A percentile compares a stretch with the other conserved stretches of the same genome.
phyloP scores from a whole-genome alignment of 2,329 filamentous ascomycete species.

The Nannizziopsis barbatae region DNA sequence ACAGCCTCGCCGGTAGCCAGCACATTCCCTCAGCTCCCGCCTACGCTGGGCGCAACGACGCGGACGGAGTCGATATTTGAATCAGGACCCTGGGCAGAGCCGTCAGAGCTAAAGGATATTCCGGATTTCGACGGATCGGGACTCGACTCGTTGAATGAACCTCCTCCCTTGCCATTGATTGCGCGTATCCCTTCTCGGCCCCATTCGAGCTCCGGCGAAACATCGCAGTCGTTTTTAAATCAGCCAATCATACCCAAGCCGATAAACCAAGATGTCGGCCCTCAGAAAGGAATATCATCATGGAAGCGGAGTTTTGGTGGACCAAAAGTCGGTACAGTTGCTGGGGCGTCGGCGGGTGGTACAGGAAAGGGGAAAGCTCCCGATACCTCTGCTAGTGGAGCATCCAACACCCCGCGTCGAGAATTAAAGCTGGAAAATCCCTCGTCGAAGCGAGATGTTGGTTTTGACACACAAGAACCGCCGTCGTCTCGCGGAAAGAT shows the following conservation, averaged over 20 bases:
- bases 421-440: slow-evolving; percentile 16
- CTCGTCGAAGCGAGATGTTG: slow-evolving; percentile 1
- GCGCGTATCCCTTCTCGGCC: not conserved
- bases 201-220: slow-evolving; percentile 7
- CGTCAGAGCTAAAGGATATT: not conserved
- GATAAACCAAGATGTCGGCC: slow-evolving; percentile 8
- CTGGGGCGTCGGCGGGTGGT: slow-evolving; percentile 16
- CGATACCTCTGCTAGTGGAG: not conserved
- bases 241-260: slow-evolving; percentile 1
- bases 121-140: not conserved
- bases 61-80: slow-evolving; percentile 23
- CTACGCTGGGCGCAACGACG: slow-evolving; percentile 21
- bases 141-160: not conserved
- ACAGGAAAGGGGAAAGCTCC: slow-evolving; percentile 22
- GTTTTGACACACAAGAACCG: slow-evolving; percentile 2
- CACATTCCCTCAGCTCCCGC: slow-evolving; percentile 26
- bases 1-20: slow-evolving; percentile 4
- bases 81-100: slow-evolving; percentile 16
- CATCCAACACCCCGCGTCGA: not conserved
- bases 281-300: slow-evolving; percentile 23
- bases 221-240: not conserved
- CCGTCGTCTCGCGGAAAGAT: slow-evolving; percentile 34
- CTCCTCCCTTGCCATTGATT: not conserved
- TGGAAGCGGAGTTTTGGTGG: slow-evolving; percentile 27
- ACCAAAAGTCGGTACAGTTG: slow-evolving; percentile 23